A percentile compares a stretch with the other conserved stretches of the same genome.
These are phyloP conservation scores for Penicillium simplicissimum DNA, from an alignment of 495 filamentous ascomycete genomes.

Conservation along the genomic window DNA sequence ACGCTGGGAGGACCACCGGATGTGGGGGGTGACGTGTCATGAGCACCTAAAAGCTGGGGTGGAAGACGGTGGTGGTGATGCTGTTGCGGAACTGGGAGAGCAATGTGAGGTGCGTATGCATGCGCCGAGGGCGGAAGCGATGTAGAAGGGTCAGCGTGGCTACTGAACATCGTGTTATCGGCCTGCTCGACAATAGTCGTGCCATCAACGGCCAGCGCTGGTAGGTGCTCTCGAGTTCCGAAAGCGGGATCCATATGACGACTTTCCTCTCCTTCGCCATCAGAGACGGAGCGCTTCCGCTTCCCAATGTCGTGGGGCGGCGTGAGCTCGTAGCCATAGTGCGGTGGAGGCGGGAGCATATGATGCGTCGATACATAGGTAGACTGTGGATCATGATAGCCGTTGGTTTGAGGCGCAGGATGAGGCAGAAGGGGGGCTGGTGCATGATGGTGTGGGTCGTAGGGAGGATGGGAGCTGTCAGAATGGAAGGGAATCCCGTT, in stretches of 20 bases:
- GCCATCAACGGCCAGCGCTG: slow-evolving; percentile 33
- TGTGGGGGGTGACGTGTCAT: slow-evolving; percentile 23
- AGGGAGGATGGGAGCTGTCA: slow-evolving; percentile 33
- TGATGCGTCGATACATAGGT: slow-evolving; percentile 34
- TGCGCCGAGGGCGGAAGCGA: slow-evolving; percentile 33
- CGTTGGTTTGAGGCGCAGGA: slow-evolving; percentile 26
- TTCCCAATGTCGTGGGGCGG: slow-evolving; percentile 35
- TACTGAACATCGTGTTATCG: slow-evolving; percentile 33
- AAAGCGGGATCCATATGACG: slow-evolving; percentile 15
- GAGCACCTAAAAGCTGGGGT: slow-evolving; percentile 38
- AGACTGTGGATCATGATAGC: slow-evolving; percentile 32
- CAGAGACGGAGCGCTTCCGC: slow-evolving; percentile 33
- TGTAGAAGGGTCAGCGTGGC: slow-evolving; percentile 30
- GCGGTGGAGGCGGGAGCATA: slow-evolving; percentile 34
- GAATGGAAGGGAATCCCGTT: slow-evolving; percentile 32
- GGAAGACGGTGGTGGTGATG: slow-evolving; percentile 78
- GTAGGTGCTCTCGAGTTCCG: slow-evolving; percentile 27
- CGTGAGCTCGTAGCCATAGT: slow-evolving; percentile 36
- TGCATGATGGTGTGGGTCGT: slow-evolving; percentile 35
- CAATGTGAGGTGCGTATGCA: slow-evolving; percentile 28
- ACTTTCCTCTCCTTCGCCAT: slow-evolving; percentile 24
- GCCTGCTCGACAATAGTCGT: slow-evolving; percentile 29
- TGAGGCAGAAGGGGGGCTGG: slow-evolving; percentile 24
- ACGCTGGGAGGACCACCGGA: slow-evolving; percentile 57
- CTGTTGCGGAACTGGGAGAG: slow-evolving; percentile 42